phyloP scores from a whole-genome alignment of 257 asterid species.

The Petunia secreta region DNA sequence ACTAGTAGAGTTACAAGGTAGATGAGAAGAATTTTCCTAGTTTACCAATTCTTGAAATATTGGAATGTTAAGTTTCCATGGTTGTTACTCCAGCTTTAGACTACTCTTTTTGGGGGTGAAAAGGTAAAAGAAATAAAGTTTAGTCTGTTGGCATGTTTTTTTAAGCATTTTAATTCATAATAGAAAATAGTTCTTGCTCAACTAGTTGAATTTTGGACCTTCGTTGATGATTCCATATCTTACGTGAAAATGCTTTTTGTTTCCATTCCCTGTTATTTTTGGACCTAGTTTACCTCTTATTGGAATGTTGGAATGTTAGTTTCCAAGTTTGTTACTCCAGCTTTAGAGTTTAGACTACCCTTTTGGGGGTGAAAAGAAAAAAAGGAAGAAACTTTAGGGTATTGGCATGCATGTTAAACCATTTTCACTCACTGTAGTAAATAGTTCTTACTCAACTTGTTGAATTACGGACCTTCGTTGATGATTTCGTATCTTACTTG shows the following conservation, averaged over 20 bases:
- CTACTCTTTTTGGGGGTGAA: not conserved
- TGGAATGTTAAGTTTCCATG: no score
- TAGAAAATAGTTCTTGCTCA: not conserved
- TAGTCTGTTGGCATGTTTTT: not conserved
- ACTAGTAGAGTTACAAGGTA: no score
- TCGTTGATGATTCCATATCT: no score
- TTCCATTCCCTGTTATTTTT: no score
- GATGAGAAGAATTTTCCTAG: no score
- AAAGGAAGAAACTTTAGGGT: no score
- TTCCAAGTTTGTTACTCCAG: not conserved
- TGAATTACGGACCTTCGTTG: no score
- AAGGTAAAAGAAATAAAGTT: not conserved
- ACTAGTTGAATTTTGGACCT: not conserved
- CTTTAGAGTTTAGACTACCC: not conserved
- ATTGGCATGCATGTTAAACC: not conserved
- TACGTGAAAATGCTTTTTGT: no score
- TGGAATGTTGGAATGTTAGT: no score
- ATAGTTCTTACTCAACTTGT: not conserved
- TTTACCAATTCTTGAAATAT: no score
- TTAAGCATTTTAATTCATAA: not conserved
- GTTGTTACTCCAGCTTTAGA: not conserved
- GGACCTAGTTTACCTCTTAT: no score
- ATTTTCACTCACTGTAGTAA: not conserved
- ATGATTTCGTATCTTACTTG: no score
- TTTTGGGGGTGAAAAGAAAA: not conserved